Evolutionary conservation across 495 filamentous ascomycete species (phyloP), one percentile per base, ranked within the genome.

Genomic region (Tetracladium marchalianum): DNA sequence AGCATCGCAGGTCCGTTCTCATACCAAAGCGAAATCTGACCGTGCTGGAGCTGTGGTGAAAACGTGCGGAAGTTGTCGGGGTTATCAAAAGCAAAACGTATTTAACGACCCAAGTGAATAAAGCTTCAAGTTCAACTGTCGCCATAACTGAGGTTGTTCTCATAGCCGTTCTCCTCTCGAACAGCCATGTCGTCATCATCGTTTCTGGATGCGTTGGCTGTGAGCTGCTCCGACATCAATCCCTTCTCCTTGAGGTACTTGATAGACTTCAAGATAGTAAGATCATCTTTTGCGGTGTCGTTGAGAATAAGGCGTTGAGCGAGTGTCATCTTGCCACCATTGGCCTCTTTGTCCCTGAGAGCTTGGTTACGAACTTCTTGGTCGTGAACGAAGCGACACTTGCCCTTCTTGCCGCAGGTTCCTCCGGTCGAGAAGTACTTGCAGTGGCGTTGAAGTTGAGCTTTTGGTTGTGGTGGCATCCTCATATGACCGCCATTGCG

Each of bases 341-440:
- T 76, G 46, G 61, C 55, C 41, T 70, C 72, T 19, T 71, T 63
- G 52, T 75, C 73, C 41, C 61, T 66, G 24, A 76, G 57, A 17
- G 74, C 73, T 40, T 69, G 70, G 47, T 71, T 71, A 16, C 74
- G 66, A 43, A 75, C 68, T 13, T 65, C 63, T 4, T 67, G 61
- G 50, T 78, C 74, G 53, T 78, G 74, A 39, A 76, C 72, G 57
- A 78, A 78, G 59, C 74, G 74, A 66, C 74, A 78, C 71, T 78
- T 78, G 70, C 72, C 72, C 69, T 74, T 73, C 69, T 78, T 78
- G 17, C 74, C 74, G 50, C 74, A 78, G 16, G 63, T 76, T n/a
- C 74, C 74, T 38, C 74, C 74, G 24, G 73, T 76, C 5, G 73
- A 76, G 41, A 68, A 78, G 51, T 78, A 78, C 54, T 78, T 78